These are phyloP conservation scores for Gigaspora rosea DNA, from an alignment of 192 early-diverging fungal species.

Conservation along the genomic window DNA sequence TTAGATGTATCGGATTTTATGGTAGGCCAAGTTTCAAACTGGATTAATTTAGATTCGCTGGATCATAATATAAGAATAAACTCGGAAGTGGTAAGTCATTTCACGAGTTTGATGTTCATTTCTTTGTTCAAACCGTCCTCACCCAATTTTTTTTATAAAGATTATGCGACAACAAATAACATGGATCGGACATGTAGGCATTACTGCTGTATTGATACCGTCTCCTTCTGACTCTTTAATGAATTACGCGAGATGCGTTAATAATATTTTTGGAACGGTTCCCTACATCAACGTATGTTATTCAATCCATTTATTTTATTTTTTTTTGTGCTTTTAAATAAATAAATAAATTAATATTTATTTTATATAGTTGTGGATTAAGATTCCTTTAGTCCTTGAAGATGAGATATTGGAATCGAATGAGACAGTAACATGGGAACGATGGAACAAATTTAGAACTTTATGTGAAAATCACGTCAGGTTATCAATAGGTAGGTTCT, in stretches of 20 bases:
- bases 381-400: conserved; percentile 46
- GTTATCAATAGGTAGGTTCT: conserved; percentile 52
- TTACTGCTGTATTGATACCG: conserved; percentile 60
- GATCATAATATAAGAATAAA: conserved; percentile 49
- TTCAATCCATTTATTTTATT: too few species aligned
- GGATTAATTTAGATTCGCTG: conserved; percentile 57
- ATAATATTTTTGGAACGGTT: background rate
- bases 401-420: conserved; percentile 22
- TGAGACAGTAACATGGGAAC: conserved; percentile 60
- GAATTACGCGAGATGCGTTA: conserved; percentile 60
- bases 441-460: conserved; percentile 79
- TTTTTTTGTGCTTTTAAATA: too few species aligned
- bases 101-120: background rate
- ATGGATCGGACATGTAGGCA: conserved; percentile 72
- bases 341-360: too few species aligned
- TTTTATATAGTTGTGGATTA: conserved; percentile 48
- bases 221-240: conserved; percentile 38
- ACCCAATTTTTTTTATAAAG: conserved; percentile 1
- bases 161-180: conserved; percentile 63
- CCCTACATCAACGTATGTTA: conserved; percentile 3
- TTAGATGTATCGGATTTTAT: conserved; percentile 37
- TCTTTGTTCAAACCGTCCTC: background rate
- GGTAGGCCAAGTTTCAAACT: conserved; percentile 56
- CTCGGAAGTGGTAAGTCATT: conserved; percentile 54
- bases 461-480: conserved; percentile 70